Conservation (phyloP, 495 filamentous ascomycete species). For the Penicillium argentinense region DNA sequence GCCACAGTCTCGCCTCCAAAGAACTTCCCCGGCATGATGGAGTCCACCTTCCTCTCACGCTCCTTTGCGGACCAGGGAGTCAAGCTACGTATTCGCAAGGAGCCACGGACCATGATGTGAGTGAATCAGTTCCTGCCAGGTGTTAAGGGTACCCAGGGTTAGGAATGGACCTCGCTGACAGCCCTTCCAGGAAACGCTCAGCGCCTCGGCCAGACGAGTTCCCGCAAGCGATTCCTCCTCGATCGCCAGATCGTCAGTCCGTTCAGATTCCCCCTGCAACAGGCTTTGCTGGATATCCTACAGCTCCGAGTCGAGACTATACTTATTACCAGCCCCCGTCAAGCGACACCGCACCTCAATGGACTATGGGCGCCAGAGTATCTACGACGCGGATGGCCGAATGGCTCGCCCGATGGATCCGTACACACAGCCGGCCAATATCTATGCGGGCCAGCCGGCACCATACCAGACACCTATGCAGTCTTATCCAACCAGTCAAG, state of each 20-base stretch:
- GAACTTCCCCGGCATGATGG: constrained; percentile 81
- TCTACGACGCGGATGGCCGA: constrained; percentile 42
- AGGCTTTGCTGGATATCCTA: constrained; percentile 37
- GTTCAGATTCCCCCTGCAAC: constrained; percentile 38
- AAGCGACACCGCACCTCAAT: constrained; percentile 47
- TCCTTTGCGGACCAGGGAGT: constrained; percentile 96
- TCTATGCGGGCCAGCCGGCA: constrained; percentile 39
- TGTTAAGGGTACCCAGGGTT: background rate
- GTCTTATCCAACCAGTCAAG: constrained; percentile 39
- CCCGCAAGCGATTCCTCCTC: constrained; percentile 34
- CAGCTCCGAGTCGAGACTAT: constrained; percentile 34
- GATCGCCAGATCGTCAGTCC: constrained; percentile 43
- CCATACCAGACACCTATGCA: constrained; percentile 42
- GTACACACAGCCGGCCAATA: constrained; percentile 38
- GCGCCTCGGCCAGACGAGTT: constrained; percentile 41
- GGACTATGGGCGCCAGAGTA: constrained; percentile 40
- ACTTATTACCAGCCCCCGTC: constrained; percentile 35
- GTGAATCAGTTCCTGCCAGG: constrained; percentile 14
- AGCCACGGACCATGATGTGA: constrained; percentile 62
- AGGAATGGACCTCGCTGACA: constrained; percentile 11
- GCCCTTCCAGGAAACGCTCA: constrained; percentile 37
- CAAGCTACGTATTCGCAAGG: constrained; percentile 83
- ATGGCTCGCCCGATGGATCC: constrained; percentile 43
- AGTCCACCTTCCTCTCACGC: constrained; percentile 88
- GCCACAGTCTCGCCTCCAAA: constrained; percentile 67